Base-by-base conservation (phyloP, 176 grass and related monocot genomes). In the Echinochloa phyllopogon region DNA sequence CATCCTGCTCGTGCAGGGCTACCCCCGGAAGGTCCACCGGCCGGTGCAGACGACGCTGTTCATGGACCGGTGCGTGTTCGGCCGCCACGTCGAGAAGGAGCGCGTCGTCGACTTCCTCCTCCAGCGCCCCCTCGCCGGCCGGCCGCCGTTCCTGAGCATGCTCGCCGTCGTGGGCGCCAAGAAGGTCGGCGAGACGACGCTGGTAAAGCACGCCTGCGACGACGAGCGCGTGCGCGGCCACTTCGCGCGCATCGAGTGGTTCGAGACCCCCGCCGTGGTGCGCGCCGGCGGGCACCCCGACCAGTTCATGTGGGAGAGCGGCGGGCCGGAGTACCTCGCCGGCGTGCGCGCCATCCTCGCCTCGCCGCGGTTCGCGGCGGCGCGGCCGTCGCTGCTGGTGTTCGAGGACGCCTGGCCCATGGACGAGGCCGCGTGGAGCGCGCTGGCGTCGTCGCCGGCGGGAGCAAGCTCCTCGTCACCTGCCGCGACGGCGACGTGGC, bases 1-100 rank as follows among this genome's bases (percentile, higher is more conserved):
- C 75, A 55, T 88, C 47, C 4, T 84, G 67, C 67, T 88, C 63
- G 58, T 88, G 87, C 87, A 88, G 0, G 87, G 87, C 0, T 84
- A 88, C 86, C 86, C 80, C 1, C 75, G 66, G 24, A 36, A 52
- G 23, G 74, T 88, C 18, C 53, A 29, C 81, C 56, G 81, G 6
- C 66, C 87, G 9, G 81, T 88, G 27, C 12, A 1, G 13, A 88
- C 81, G 0, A 79, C 81, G 66, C 48, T 88, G 67, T 88, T 74
- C 87, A 84, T 88, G 81, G 87, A 88, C 81, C 57, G 27, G 39
- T 79, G 87, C 87, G 75, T 88, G 67, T 88, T 88, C 75, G 87
- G 81, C 0, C 75, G 87, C 4, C 87, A 88, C 75, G 87, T 88
- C 14, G 81, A 88, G 81, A 84, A 45, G 50, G 87, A 89, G 82